Evolutionary conservation across 345 rosid genomes (phyloP).

Genomic region (Arabis alpina): DNA sequence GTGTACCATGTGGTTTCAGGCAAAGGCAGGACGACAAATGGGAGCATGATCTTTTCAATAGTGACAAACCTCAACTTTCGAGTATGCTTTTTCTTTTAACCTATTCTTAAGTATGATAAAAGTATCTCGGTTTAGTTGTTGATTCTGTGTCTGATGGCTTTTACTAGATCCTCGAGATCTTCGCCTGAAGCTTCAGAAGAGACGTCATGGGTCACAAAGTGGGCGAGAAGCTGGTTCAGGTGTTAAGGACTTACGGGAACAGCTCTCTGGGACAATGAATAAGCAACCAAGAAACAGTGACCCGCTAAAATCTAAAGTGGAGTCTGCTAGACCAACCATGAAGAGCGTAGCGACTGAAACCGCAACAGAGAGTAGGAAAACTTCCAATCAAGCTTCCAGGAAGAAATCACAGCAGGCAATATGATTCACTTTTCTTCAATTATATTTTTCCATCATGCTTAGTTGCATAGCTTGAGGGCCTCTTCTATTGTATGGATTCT

Average conservation of each 20-base stretch:
- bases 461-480: too few species aligned
- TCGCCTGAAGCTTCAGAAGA: constrained; percentile 90
- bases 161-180: constrained; percentile 68
- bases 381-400: constrained; percentile 49
- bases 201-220: constrained; percentile 55
- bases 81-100: constrained; percentile 61
- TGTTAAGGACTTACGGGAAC: constrained; percentile 79
- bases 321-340: constrained; percentile 58
- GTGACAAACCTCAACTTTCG: constrained; percentile 59
- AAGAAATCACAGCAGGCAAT: constrained; percentile 72
- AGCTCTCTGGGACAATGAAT: constrained; percentile 82
- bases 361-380: constrained; percentile 58
- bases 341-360: constrained; percentile 68
- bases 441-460: constrained; percentile 16
- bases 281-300: constrained; percentile 57
- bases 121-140: constrained; percentile 48
- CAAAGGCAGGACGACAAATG: constrained; percentile 96
- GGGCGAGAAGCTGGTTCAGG: constrained; percentile 61
- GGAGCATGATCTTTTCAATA: constrained; percentile 91
- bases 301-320: constrained; percentile 59
- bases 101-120: constrained; percentile 35
- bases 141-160: constrained; percentile 50
- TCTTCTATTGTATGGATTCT: neutral
- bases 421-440: constrained; percentile 32
- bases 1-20: constrained; percentile 53